Evolutionary conservation across 1,284 basidiomycete genomes (phyloP), one percentile per base, ranked within the genome.

Genomic region (Coniferiporia sulphurascens): DNA sequence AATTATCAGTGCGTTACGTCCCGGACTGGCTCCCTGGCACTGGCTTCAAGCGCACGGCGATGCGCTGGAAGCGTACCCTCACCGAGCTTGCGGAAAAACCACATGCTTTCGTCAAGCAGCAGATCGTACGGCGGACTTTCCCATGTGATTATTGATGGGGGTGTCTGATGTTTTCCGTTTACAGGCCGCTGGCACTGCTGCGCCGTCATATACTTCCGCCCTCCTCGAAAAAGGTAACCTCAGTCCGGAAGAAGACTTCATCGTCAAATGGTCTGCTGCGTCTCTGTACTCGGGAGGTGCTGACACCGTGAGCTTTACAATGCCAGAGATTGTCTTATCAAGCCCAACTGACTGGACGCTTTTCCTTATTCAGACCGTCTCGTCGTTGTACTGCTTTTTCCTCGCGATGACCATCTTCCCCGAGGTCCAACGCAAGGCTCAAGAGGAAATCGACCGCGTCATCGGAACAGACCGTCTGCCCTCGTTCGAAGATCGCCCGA

Each of bases 21-120:
- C 81, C 81, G 0, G 73, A 76, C 59, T 82, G 79, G 80, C 58
- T 81, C 5, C 81, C 80, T 41, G 80, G 81, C 0, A 70, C 71
- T 22, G 70, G 73, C 0, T 83, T 82, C 68, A 67, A 79, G 62
- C 66, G 67, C 27, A 71, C 71, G 8, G 80, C 77, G 3, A 67
- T 71, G 10, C 58, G 65, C 35, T 78, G 75, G 72, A 68, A 63
- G 4, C 61, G 68, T 35, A 60, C 71, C 1, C 67, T 73, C 1
- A 59, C 61, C 2, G 67, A 70, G 3, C 71, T 77, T 59, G 62
- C 72, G 8, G 65, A 72, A 13, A 67, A 65, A 10, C 79, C 79
- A 5, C 76, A 73, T 50, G 63, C 68, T 22, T 74, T 71, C 54
- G 76, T 76, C 3, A 70, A 71, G 57, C 62, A 75, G 13, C 71